Evolutionary conservation across 2,329 filamentous ascomycete species (phyloP).

Genomic region (Venturia aucupariae): DNA sequence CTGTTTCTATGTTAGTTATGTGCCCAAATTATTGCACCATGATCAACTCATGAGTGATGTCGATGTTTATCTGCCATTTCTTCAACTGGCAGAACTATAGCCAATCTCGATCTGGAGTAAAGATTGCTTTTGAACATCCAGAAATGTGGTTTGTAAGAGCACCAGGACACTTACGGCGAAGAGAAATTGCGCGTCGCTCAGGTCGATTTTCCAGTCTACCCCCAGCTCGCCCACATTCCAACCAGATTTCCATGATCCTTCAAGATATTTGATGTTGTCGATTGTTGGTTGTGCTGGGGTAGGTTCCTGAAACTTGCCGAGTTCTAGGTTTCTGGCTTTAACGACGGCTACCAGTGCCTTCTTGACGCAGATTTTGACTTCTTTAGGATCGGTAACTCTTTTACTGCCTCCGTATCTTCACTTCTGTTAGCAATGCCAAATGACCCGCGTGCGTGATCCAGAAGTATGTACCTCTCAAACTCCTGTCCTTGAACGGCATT

Average conservation of each 20-base stretch:
- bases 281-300: slow-evolving; percentile 22
- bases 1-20: neutral
- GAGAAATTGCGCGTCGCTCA: neutral
- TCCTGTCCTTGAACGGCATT: slow-evolving; percentile 27
- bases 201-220: neutral
- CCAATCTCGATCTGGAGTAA: neutral
- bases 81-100: neutral
- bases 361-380: slow-evolving; percentile 39
- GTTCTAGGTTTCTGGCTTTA: slow-evolving; percentile 30
- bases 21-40: neutral
- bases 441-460: neutral
- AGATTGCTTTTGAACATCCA: neutral
- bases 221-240: neutral
- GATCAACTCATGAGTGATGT: neutral
- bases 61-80: neutral
- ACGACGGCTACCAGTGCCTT: slow-evolving; percentile 49
- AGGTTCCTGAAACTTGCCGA: neutral
- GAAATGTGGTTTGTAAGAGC: neutral
- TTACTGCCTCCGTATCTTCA: neutral
- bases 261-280: slow-evolving; percentile 23
- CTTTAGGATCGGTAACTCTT: slow-evolving; percentile 24
- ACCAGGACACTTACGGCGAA: neutral
- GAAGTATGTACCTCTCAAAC: slow-evolving; percentile 26
- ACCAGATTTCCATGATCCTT: slow-evolving; percentile 23
- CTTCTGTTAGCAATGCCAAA: neutral